Percentiles rank a stretch among this genome's conserved stretches.
phyloP scores from a whole-genome alignment of 2,329 filamentous ascomycete species.

The Eutypa lata region DNA sequence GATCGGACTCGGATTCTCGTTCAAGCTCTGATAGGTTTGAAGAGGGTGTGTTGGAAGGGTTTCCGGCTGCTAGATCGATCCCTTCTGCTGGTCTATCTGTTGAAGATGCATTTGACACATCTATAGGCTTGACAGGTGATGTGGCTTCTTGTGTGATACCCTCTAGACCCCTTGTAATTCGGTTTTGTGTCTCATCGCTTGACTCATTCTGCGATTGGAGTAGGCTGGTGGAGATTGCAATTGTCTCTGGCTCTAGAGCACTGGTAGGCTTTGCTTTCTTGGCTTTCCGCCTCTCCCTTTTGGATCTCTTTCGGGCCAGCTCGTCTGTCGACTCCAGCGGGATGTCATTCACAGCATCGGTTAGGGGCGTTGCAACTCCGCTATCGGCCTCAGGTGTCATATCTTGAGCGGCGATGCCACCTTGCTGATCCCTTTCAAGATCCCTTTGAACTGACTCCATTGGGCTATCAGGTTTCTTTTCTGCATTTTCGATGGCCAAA shows the following conservation, averaged over 20 bases:
- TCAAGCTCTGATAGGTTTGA: background rate
- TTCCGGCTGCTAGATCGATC: background rate
- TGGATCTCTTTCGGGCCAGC: conserved; percentile 36
- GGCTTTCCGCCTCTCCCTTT: conserved; percentile 37
- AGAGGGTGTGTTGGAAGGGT: background rate
- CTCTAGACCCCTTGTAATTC: background rate
- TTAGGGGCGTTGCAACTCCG: background rate
- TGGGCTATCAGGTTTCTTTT: conserved; percentile 28
- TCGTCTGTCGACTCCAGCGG: background rate
- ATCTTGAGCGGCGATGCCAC: too few species aligned
- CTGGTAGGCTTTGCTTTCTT: conserved; percentile 4
- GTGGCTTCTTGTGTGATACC: background rate
- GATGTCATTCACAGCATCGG: background rate
- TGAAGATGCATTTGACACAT: background rate
- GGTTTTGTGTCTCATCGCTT: conserved; percentile 11
- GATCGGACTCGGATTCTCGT: conserved; percentile 6
- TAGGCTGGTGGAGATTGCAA: conserved; percentile 1
- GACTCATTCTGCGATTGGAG: conserved; percentile 15
- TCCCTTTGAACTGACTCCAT: conserved; percentile 20
- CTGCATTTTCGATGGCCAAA: background rate
- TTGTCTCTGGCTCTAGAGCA: conserved; percentile 5
- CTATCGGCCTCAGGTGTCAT: too few species aligned
- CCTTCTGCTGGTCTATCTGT: background rate
- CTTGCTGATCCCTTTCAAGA: too few species aligned
- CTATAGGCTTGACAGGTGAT: background rate